phyloP scores from a whole-genome alignment of 2,329 filamentous ascomycete species.

The Clonostachys rosea region DNA sequence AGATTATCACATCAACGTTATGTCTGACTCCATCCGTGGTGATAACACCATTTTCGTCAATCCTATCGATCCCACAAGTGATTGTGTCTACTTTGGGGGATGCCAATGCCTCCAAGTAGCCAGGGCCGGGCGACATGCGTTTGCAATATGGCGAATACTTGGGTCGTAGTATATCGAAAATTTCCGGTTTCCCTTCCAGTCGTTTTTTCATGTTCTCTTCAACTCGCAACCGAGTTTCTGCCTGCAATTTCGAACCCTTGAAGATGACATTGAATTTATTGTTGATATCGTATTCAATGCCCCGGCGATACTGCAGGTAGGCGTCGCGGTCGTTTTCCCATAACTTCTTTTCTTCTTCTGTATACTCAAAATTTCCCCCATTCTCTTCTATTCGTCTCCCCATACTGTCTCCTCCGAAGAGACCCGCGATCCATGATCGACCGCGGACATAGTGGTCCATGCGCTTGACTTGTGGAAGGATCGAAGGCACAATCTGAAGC shows the following conservation, averaged over 20 bases:
- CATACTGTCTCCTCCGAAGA: constrained; percentile 10
- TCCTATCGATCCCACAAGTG: constrained; percentile 25
- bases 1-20: constrained; percentile 23
- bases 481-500: constrained; percentile 42
- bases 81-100: constrained; percentile 44
- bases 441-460: constrained; percentile 25
- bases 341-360: not conserved
- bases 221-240: constrained; percentile 31
- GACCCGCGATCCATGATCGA: constrained; percentile 17
- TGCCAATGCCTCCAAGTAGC: constrained; percentile 38
- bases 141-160: constrained; percentile 28
- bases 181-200: not conserved
- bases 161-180: constrained; percentile 37
- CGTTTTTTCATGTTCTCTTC: constrained; percentile 35
- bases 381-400: constrained; percentile 5
- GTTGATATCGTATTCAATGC: not conserved
- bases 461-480: constrained; percentile 22
- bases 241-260: constrained; percentile 23
- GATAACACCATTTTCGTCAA: constrained; percentile 22
- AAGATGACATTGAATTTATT: not conserved
- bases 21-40: constrained; percentile 17
- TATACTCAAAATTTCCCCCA: not conserved
- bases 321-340: constrained; percentile 13
- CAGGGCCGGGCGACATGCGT: constrained; percentile 38
- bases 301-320: not conserved